phyloP scores from a whole-genome alignment of 1,284 basidiomycete genomes.

The Anthracocystis panici-leucophaei region DNA sequence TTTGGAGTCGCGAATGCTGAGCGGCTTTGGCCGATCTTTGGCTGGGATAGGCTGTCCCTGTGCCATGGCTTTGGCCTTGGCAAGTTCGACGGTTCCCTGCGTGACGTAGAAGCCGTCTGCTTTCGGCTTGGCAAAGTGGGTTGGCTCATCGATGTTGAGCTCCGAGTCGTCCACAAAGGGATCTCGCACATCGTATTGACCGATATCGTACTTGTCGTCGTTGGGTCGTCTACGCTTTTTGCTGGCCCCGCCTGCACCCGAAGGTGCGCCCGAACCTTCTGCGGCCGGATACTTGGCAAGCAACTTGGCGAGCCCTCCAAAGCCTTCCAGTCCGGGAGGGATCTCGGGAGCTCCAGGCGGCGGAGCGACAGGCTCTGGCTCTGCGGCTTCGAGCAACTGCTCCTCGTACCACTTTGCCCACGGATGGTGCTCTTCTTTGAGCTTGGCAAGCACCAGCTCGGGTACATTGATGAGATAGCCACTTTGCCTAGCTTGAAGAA shows the following conservation, averaged over 20 bases:
- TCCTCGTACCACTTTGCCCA: slow-evolving; percentile 65
- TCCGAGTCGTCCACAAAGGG: slow-evolving; percentile 99
- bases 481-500: slow-evolving; percentile 37
- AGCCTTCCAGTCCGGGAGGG: slow-evolving; percentile 47
- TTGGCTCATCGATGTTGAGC: slow-evolving; percentile 87
- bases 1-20: slow-evolving; percentile 51
- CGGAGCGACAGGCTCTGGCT: slow-evolving; percentile 29
- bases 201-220: slow-evolving; percentile 63
- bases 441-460: slow-evolving; percentile 50
- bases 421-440: slow-evolving; percentile 49
- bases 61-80: slow-evolving; percentile 39
- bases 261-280: slow-evolving; percentile 17
- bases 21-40: slow-evolving; percentile 29
- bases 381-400: slow-evolving; percentile 31
- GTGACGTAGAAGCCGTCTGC: slow-evolving; percentile 91
- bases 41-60: slow-evolving; percentile 22
- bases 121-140: slow-evolving; percentile 90
- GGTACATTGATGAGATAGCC: slow-evolving; percentile 65
- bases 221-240: slow-evolving; percentile 48
- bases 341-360: slow-evolving; percentile 21
- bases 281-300: slow-evolving; percentile 52
- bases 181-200: slow-evolving; percentile 85
- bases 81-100: slow-evolving; percentile 66
- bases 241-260: slow-evolving; percentile 16
- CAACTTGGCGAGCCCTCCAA: slow-evolving; percentile 55